Percentiles rank a stretch among this genome's conserved stretches.
Conservation (phyloP, 768 basidiomycete species). For the Kwoniella sp. region DNA sequence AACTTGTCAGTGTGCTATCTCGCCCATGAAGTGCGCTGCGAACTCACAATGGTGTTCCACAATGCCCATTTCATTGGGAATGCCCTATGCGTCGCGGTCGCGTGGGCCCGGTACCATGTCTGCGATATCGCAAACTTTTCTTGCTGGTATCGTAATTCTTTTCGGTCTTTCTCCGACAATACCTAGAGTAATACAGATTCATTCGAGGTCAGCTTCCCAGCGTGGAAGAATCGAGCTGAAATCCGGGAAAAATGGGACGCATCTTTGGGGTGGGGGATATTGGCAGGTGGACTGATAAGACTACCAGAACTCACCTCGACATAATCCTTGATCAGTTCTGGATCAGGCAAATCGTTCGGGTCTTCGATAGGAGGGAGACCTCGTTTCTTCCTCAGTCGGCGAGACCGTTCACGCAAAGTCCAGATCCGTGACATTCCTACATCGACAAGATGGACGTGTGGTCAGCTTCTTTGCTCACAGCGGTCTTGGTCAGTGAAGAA, state of each 20-base stretch:
- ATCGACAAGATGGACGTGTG: not conserved
- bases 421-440: slow-evolving; percentile 74
- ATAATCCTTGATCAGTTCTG: slow-evolving; percentile 56
- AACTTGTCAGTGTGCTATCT: not conserved
- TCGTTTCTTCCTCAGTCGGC: slow-evolving; percentile 64
- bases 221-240: no score
- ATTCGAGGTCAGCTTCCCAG: not conserved
- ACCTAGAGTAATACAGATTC: slow-evolving; percentile 5
- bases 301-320: slow-evolving; percentile 46
- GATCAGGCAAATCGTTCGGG: slow-evolving; percentile 79
- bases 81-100: slow-evolving; percentile 68
- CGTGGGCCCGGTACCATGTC: slow-evolving; percentile 85
- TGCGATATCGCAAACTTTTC: slow-evolving; percentile 53
- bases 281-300: no score
- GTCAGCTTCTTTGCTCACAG: slow-evolving; percentile 9
- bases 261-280: no score
- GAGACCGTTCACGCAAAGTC: slow-evolving; percentile 69
- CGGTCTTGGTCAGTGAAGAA: no score
- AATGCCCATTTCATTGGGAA: slow-evolving; percentile 62
- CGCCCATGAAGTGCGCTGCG: not conserved
- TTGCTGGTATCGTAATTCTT: slow-evolving; percentile 50
- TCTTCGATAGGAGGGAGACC: slow-evolving; percentile 73
- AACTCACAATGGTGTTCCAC: slow-evolving; percentile 64
- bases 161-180: slow-evolving; percentile 54
- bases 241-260: no score